Conservation (phyloP, 257 asterid genomes). For the Lycium barbarum region DNA sequence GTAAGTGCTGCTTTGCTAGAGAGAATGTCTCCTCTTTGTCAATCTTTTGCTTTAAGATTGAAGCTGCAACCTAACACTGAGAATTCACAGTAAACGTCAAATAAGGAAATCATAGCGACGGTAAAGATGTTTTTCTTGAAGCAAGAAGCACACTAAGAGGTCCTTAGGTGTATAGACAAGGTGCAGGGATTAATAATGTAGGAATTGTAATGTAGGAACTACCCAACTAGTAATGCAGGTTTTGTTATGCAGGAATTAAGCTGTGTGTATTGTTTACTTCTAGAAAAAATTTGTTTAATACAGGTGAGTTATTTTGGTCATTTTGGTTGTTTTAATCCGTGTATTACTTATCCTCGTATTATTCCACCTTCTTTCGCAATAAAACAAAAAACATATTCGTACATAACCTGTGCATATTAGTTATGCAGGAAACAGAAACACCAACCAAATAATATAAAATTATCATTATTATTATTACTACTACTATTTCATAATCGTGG, state of each 20-base stretch:
- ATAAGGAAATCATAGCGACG: constrained; percentile 20
- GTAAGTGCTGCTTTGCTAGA: constrained; percentile 40
- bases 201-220: background rate
- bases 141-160: constrained; percentile 21
- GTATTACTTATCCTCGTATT: background rate
- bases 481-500: background rate
- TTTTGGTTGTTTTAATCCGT: background rate
- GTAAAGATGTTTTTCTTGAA: background rate
- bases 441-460: background rate
- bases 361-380: background rate
- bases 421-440: background rate
- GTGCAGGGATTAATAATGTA: background rate
- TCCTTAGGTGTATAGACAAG: background rate
- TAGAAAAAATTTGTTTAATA: background rate
- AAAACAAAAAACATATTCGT: background rate
- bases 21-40: constrained; percentile 40
- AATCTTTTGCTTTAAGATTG: constrained; percentile 43
- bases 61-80: constrained; percentile 60
- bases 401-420: background rate
- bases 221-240: background rate
- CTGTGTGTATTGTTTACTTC: background rate
- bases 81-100: constrained; percentile 30
- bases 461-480: background rate
- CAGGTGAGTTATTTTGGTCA: background rate
- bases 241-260: background rate